These are phyloP conservation scores for Ophiostoma tasmaniense DNA, from an alignment of 2,329 filamentous ascomycete genomes.

Conservation along the genomic window DNA sequence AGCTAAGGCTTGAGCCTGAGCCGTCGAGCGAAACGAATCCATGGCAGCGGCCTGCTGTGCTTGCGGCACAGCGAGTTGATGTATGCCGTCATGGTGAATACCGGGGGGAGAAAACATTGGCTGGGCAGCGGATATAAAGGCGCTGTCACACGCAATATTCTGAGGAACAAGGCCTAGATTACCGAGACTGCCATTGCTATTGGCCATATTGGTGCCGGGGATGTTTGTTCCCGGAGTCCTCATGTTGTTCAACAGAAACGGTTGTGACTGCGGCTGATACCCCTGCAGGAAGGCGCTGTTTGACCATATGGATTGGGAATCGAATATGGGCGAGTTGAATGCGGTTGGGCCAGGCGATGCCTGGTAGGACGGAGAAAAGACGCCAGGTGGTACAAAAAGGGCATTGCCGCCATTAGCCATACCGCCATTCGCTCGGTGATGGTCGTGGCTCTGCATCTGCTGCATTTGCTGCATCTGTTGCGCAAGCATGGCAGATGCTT, in stretches of 20 bases:
- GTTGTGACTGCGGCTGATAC: conserved; percentile 24
- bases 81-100: conserved; percentile 14
- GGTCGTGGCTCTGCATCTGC: conserved; percentile 10
- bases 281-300: conserved; percentile 27
- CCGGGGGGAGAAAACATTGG: conserved; percentile 19
- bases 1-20: too few species aligned
- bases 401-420: conserved; percentile 20
- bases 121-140: conserved; percentile 26
- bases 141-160: conserved; percentile 28
- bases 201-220: conserved; percentile 4
- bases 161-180: conserved; percentile 28
- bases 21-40: neutral
- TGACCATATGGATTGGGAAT: conserved; percentile 32
- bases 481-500: neutral
- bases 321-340: conserved; percentile 33
- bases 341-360: conserved; percentile 32
- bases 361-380: conserved; percentile 28
- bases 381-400: conserved; percentile 22
- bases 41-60: conserved; percentile 9
- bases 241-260: conserved; percentile 25
- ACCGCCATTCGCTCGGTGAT: conserved; percentile 4
- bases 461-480: conserved; percentile 7
- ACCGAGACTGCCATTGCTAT: conserved; percentile 7
- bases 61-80: neutral
- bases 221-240: neutral